Evolutionary conservation across 371 early-diverging fungal species (phyloP), one percentile per base, ranked within the genome.

Genomic region (Mucor mucedo): DNA sequence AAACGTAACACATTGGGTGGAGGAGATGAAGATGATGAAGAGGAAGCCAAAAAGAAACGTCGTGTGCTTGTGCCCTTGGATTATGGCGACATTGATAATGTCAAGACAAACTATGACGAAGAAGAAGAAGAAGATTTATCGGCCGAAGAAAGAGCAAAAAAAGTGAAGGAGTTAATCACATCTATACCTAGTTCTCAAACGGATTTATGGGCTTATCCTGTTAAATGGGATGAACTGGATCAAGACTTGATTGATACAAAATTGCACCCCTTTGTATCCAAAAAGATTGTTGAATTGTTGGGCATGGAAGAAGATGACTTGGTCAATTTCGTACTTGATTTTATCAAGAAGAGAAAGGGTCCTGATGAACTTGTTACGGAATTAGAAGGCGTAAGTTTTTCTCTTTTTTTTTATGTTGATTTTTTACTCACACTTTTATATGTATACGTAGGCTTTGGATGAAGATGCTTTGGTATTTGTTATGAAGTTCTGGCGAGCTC

Each of bases 401-500:
- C 5, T 5, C 2, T 45, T 45, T 45, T 45, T 45, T 45, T 21
- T 45, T 6, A 8, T 45, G 5, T 45, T n/a, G n/a, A n/a, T n/a
- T n/a, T 45, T 45, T 13, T 30, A 59, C 21, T 14, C 11, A 49
- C 8, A 2, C 3, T 33, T 49, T 48, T 38, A 21, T 50, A 13
- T 44, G 13, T 38, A 21, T 50, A 13, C 40, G 13, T 76, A 91
- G 91, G 90, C 90, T 11, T 70, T 94, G 62, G 95, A 91, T 69
- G 90, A 91, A 38, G 95, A 92, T 63, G 91, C 93, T 2, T 82
- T 86, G 40, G 82, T 88, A 33, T 89, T 95, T 78, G 93, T 93
- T 9, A 85, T 88, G 84, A 92, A 88, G 68, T 72, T 93, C 21
- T 95, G 94, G 94, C 81, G 93, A 60, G 89, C 89, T 79, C 75